phyloP scores from a whole-genome alignment of 805 yeast genomes.

The Wickerhamomyces xylosicus region DNA sequence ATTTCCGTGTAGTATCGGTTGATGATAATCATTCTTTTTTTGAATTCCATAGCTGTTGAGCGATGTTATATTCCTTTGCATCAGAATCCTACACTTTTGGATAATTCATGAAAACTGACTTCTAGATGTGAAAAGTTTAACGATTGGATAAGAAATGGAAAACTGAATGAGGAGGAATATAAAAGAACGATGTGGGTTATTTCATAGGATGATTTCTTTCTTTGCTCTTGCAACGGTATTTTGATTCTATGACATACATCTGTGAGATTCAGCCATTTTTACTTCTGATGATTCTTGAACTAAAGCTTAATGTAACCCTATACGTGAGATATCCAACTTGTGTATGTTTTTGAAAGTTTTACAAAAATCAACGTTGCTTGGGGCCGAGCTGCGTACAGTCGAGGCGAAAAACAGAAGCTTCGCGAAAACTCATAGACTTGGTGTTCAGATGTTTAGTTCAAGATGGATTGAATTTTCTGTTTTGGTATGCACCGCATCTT shows the following conservation, averaged over 20 bases:
- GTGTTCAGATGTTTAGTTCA: slow-evolving; percentile 2
- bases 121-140: too few relatives aligned
- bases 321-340: not conserved
- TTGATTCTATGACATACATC: slow-evolving; percentile 93
- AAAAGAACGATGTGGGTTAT: too few relatives aligned
- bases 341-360: slow-evolving; percentile 7
- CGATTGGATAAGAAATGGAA: too few relatives aligned
- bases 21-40: too few relatives aligned
- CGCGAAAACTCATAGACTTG: slow-evolving; percentile 5
- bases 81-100: too few relatives aligned
- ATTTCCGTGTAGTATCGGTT: too few relatives aligned
- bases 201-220: too few relatives aligned
- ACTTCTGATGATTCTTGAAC: slow-evolving; percentile 3
- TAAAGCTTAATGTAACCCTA: not conserved
- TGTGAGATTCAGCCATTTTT: slow-evolving; percentile 90
- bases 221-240: too few relatives aligned
- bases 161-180: too few relatives aligned
- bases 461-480: not conserved
- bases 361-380: slow-evolving; percentile 3
- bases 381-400: slow-evolving; percentile 2
- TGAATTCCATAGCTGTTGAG: too few relatives aligned
- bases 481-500: not conserved
- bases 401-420: slow-evolving; percentile 8
- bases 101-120: too few relatives aligned
- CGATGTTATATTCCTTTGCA: too few relatives aligned